phyloP scores from a whole-genome alignment of 179 eudicot genomes.

The Sideroxylon spinosum region DNA sequence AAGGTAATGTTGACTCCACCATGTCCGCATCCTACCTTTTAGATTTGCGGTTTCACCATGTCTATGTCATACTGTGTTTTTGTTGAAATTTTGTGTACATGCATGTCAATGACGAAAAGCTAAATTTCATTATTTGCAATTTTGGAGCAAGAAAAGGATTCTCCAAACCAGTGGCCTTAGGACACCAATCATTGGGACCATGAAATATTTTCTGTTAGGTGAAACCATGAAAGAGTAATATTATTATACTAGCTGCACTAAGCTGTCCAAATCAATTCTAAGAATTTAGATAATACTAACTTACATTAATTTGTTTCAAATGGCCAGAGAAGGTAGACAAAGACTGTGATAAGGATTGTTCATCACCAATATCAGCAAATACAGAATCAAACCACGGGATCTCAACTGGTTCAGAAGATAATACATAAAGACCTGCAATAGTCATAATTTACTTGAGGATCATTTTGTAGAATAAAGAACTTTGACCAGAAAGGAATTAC shows the following conservation, averaged over 20 bases:
- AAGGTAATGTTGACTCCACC: not conserved
- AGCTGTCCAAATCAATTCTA: not conserved
- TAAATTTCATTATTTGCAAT: not conserved
- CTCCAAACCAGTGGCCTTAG: conserved; percentile 3
- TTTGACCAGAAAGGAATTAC: not conserved
- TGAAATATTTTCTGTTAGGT: not conserved
- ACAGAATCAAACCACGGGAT: conserved; percentile 93
- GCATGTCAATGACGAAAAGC: not conserved
- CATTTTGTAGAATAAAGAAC: conserved; percentile 15
- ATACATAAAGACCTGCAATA: conserved; percentile 70
- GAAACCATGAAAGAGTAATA: not conserved
- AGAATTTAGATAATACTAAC: conserved; percentile 22
- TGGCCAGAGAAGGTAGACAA: conserved; percentile 96
- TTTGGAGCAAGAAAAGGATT: not conserved
- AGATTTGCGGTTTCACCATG: not conserved
- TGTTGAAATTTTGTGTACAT: not conserved
- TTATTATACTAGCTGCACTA: not conserved
- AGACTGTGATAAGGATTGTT: conserved; percentile 89
- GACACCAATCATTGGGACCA: not conserved
- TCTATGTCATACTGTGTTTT: not conserved
- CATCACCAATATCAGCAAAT: conserved; percentile 98
- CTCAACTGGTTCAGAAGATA: conserved; percentile 75
- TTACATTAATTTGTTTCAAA: conserved; percentile 89
- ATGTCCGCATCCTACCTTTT: not conserved
- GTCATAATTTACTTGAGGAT: not conserved